A percentile compares a stretch with the other conserved stretches of the same genome.
These are phyloP conservation scores for Sporodiniella umbellata DNA, from an alignment of 371 early-diverging fungal species.

Conservation along the genomic window DNA sequence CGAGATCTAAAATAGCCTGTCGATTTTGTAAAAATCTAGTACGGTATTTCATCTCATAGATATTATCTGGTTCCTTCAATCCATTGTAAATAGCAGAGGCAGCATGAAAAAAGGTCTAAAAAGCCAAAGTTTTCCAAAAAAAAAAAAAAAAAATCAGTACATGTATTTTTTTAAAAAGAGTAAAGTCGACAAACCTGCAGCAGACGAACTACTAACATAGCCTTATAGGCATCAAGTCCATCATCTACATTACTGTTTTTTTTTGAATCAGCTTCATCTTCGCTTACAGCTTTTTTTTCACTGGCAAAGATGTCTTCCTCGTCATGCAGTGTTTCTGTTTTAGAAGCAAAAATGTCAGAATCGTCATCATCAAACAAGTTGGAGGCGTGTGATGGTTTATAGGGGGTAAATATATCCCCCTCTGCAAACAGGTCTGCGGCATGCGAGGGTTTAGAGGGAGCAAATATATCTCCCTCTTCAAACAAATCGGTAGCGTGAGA, in stretches of 20 bases:
- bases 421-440: slow-evolving; percentile 31
- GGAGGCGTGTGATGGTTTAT: slow-evolving; percentile 11
- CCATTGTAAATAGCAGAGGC: slow-evolving; percentile 31
- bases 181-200: slow-evolving; percentile 31
- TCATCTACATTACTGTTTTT: too few relatives aligned
- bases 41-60: slow-evolving; percentile 9
- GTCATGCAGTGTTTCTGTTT: background rate
- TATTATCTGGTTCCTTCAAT: slow-evolving; percentile 7
- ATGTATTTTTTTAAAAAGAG: too few relatives aligned
- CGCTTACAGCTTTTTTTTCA: background rate
- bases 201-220: slow-evolving; percentile 35
- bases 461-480: slow-evolving; percentile 25
- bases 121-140: too few relatives aligned
- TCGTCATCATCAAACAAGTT: slow-evolving; percentile 28
- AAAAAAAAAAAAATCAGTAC: too few relatives aligned
- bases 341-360: slow-evolving; percentile 6
- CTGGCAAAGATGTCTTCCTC: background rate
- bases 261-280: too few relatives aligned
- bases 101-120: slow-evolving; percentile 38
- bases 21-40: slow-evolving; percentile 17
- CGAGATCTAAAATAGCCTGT: slow-evolving; percentile 26
- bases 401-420: background rate
- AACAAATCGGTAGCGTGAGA: slow-evolving; percentile 26
- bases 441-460: slow-evolving; percentile 8
- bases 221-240: slow-evolving; percentile 33